A percentile compares a stretch with the other conserved stretches of the same genome.
Conservation (phyloP, 345 rosid species). For the Xanthoceras sorbifolium region DNA sequence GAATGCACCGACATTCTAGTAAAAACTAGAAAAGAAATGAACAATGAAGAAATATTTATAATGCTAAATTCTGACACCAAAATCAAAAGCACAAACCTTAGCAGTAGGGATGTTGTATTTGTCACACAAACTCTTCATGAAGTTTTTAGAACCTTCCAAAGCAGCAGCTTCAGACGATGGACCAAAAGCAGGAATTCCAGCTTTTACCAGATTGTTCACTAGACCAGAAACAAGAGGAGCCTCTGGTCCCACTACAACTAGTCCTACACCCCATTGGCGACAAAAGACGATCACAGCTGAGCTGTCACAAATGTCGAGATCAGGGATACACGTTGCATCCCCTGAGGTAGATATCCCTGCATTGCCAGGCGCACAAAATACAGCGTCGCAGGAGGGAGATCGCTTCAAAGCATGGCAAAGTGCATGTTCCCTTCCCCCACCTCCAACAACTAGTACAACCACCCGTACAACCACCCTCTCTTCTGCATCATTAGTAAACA, state of each 20-base stretch:
- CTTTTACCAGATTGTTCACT: conserved; percentile 65
- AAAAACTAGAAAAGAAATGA: background rate
- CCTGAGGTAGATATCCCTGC: conserved; percentile 82
- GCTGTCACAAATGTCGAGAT: conserved; percentile 66
- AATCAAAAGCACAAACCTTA: conserved; percentile 52
- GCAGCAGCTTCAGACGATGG: conserved; percentile 97
- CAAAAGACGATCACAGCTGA: conserved; percentile 75
- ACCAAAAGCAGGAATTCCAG: conserved; percentile 81
- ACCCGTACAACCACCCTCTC: conserved; percentile 68
- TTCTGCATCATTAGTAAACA: conserved; percentile 34
- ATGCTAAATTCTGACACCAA: background rate
- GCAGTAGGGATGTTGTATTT: conserved; percentile 92
- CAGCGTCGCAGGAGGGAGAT: conserved; percentile 69
- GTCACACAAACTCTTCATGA: conserved; percentile 88
- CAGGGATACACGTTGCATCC: conserved; percentile 76
- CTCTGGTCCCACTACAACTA: conserved; percentile 95
- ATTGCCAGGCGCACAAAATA: conserved; percentile 94
- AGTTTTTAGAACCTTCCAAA: conserved; percentile 93
- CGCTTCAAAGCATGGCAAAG: conserved; percentile 81
- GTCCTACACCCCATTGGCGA: conserved; percentile 54
- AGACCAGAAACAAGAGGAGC: conserved; percentile 93
- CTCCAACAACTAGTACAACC: conserved; percentile 86
- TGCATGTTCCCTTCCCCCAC: conserved; percentile 97
- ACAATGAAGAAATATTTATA: background rate
- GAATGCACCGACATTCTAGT: background rate